phyloP scores from a whole-genome alignment of 139 green algal species.

The Desmodesmus armatus region DNA sequence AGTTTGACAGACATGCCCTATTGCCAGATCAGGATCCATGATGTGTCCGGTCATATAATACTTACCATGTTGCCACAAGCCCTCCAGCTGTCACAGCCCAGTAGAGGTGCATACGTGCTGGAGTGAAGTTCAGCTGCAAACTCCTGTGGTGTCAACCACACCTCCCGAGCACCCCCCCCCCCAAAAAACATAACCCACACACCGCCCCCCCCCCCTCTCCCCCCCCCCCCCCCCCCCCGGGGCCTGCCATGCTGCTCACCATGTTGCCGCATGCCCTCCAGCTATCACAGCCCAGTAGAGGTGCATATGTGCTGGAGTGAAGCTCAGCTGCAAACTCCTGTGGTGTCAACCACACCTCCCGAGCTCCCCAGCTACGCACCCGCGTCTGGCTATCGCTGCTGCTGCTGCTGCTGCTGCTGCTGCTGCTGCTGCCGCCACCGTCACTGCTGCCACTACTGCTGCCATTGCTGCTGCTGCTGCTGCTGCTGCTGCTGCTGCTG shows the following conservation, averaged over 20 bases:
- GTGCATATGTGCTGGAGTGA: constrained; percentile 55
- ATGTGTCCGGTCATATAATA: not conserved
- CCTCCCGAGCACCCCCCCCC: constrained; percentile 55
- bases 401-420: constrained; percentile 4
- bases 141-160: constrained; percentile 59
- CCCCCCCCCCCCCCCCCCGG: too few species aligned
- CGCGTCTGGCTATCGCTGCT: not conserved
- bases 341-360: constrained; percentile 63
- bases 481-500: not conserved
- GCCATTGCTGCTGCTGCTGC: not conserved
- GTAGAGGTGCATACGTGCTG: constrained; percentile 54
- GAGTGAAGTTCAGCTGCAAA: constrained; percentile 65
- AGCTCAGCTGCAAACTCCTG: constrained; percentile 61
- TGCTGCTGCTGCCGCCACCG: too few species aligned
- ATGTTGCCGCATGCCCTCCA: too few species aligned
- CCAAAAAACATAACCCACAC: too few species aligned
- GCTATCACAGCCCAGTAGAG: constrained; percentile 63
- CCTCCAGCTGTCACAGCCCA: constrained; percentile 70
- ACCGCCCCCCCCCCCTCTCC: too few species aligned
- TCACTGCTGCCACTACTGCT: not conserved
- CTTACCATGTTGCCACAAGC: constrained; percentile 33
- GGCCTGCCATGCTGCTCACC: too few species aligned
- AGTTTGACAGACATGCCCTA: not conserved
- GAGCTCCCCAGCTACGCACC: constrained; percentile 60
- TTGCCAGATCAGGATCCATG: not conserved